Evolutionary conservation across 2,329 filamentous ascomycete species (phyloP), one percentile per base, ranked within the genome.

Genomic region (Sarocladiaceae sp.): DNA sequence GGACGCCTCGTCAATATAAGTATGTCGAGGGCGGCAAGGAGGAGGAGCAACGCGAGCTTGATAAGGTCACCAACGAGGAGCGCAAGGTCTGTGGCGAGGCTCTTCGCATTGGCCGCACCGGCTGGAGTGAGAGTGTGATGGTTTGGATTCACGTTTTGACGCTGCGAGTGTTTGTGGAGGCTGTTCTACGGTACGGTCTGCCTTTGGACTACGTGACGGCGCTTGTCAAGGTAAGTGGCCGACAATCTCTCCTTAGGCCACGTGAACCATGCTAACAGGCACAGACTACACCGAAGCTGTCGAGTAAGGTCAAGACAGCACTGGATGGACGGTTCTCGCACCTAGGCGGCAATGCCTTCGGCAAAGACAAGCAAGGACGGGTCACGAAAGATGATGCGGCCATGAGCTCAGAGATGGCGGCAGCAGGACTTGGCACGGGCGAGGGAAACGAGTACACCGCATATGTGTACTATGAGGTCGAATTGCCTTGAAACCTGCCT

Each of bases 381-480:
- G 85, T 94, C 59, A 88, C 87, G 64, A 95, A 96, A 70, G 94
- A 99, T 65, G 93, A 97, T 63, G 84, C 86, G 13, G 77, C 83
- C 25, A 71, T 89, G 64, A 84, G 88, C 37, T 87, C 84, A 33
- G 93, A 97, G 60, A 88, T 97, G 80, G 89, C 90, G 36, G 86
- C 87, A 3, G 86, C 86, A 3, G 87, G 83, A 23, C 67, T 86
- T 48, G 78, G 76, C 22, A 80, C 82, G 37, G 83, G 82, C 17
- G 88, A 91, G 54, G 86, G 85, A 51, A 78, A 82, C 60, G 91
- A 97, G 68, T 99, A 97, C 74, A 94, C 90, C 55, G 87, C 94
- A 36, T 99, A 95, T 71, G 94, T 97, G 65, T 97, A 92, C 76
- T 99, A 97, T 72, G 90, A 96, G 67, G 88, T 97, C 66, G 89